phyloP scores from a whole-genome alignment of 805 yeast species.

The Ogataea populi-albae region DNA sequence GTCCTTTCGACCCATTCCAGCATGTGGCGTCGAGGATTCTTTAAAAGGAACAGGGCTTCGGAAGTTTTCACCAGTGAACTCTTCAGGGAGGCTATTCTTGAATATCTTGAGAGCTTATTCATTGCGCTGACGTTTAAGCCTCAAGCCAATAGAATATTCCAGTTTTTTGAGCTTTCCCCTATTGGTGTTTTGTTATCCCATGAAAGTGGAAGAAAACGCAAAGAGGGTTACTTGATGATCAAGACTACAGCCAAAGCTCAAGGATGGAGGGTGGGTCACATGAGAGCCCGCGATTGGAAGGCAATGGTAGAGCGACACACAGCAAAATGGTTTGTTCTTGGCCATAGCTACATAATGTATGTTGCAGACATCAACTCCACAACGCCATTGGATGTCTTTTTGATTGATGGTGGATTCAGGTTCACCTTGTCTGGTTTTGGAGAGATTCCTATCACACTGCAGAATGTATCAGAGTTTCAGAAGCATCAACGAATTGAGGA shows the following conservation, averaged over 20 bases:
- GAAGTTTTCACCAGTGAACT: constrained; percentile 27
- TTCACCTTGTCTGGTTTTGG: constrained; percentile 47
- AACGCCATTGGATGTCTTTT: constrained; percentile 84
- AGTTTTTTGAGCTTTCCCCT: constrained; percentile 87
- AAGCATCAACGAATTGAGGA: constrained; percentile 17
- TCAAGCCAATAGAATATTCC: constrained; percentile 78
- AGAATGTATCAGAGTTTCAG: constrained; percentile 19
- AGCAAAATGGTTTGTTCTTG: constrained; percentile 85
- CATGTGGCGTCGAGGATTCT: constrained; percentile 10
- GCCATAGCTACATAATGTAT: constrained; percentile 80
- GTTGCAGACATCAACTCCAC: constrained; percentile 86
- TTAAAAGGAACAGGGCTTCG: constrained; percentile 9
- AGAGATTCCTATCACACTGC: constrained; percentile 24
- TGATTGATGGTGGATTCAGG: constrained; percentile 77
- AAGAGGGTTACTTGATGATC: constrained; percentile 81
- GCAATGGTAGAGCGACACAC: constrained; percentile 91
- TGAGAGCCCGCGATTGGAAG: constrained; percentile 70
- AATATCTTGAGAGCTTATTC: constrained; percentile 63
- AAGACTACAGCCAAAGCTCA: constrained; percentile 82
- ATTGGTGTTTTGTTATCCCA: constrained; percentile 78
- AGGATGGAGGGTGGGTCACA: constrained; percentile 95
- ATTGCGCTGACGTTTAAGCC: constrained; percentile 63
- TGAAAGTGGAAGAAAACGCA: constrained; percentile 79
- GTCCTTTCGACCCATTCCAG: constrained; percentile 12
- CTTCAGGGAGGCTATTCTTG: constrained; percentile 50